These are phyloP conservation scores for Linanthus parryae DNA, from an alignment of 148 eudicot species.

Conservation along the genomic window DNA sequence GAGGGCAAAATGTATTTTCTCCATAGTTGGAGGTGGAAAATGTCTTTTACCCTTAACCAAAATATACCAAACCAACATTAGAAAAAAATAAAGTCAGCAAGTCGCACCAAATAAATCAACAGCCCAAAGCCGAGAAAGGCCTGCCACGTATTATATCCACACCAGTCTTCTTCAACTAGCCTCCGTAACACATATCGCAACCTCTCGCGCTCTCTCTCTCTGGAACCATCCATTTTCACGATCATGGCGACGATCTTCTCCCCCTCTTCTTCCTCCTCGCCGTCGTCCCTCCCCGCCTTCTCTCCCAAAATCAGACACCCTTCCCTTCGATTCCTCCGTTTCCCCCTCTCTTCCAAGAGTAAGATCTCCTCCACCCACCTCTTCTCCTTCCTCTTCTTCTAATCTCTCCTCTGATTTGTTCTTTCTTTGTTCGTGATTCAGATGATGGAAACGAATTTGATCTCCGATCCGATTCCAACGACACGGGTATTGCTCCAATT, in stretches of 20 bases:
- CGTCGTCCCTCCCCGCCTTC: conserved; percentile 38
- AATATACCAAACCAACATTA: too few relatives aligned
- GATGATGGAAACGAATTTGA: conserved; percentile 51
- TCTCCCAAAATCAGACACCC: conserved; percentile 26
- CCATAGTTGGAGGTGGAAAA: too few relatives aligned
- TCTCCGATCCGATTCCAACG: conserved; percentile 40
- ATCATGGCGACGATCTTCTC: conserved; percentile 30
- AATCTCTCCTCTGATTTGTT: not conserved
- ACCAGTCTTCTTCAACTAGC: not conserved
- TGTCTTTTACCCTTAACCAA: too few relatives aligned
- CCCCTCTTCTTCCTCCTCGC: conserved; percentile 27
- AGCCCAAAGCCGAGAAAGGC: too few relatives aligned
- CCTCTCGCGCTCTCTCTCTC: too few relatives aligned
- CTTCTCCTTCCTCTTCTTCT: not conserved
- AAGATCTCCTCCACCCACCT: conserved; percentile 1
- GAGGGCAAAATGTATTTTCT: too few relatives aligned
- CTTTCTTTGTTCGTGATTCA: conserved; percentile 10
- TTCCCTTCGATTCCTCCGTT: conserved; percentile 27
- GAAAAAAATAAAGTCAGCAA: too few relatives aligned
- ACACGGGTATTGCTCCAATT: conserved; percentile 41
- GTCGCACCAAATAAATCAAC: too few relatives aligned
- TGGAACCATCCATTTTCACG: too few relatives aligned
- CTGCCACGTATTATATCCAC: too few relatives aligned
- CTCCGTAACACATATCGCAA: too few relatives aligned
- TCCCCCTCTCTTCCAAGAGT: conserved; percentile 53